A percentile compares a stretch with the other conserved stretches of the same genome.
Evolutionary conservation across 768 basidiomycete genomes (phyloP).

Genomic region (Rhodotorula babjevae): DNA sequence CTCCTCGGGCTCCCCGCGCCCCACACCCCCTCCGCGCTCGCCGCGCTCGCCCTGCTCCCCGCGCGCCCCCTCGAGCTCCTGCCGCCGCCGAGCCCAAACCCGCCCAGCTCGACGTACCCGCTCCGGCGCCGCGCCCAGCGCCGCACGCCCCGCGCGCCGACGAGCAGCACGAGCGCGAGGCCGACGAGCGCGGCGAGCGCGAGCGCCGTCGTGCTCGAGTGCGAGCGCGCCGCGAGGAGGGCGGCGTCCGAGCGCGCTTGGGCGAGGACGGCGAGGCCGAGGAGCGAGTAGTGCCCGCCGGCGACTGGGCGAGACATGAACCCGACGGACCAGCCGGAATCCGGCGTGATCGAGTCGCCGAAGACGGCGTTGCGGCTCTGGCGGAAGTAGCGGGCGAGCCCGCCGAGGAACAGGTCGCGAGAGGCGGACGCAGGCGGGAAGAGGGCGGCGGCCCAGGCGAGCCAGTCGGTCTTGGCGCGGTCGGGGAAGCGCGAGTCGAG

Average conservation of each 20-base stretch:
- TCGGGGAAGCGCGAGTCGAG: slow-evolving; percentile 30
- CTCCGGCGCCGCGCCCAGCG: not conserved
- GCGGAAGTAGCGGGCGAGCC: slow-evolving; percentile 20
- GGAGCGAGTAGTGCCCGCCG: slow-evolving; percentile 27
- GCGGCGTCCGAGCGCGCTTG: not conserved
- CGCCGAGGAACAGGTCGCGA: slow-evolving; percentile 6
- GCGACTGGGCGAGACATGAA: slow-evolving; percentile 27
- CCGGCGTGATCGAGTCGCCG: slow-evolving; percentile 27
- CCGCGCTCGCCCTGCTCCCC: not conserved
- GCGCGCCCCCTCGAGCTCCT: not conserved
- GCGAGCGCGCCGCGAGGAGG: not conserved
- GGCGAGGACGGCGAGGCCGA: slow-evolving; percentile 10
- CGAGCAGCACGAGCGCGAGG: not conserved
- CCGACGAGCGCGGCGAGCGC: not conserved
- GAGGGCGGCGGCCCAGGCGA: slow-evolving; percentile 22
- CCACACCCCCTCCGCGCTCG: slow-evolving; percentile 3
- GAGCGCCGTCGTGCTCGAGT: not conserved
- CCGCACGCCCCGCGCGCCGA: not conserved
- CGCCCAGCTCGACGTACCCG: slow-evolving; percentile 12
- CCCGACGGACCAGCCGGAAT: slow-evolving; percentile 27
- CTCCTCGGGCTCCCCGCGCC: slow-evolving; percentile 11
- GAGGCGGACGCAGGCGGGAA: not conserved
- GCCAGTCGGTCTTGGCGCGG: slow-evolving; percentile 35
- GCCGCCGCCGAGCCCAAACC: too few species aligned
- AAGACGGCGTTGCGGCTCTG: slow-evolving; percentile 21